A percentile compares a stretch with the other conserved stretches of the same genome.
Evolutionary conservation across 2,329 filamentous ascomycete genomes (phyloP).

Genomic region (Albifimbria verrucaria): DNA sequence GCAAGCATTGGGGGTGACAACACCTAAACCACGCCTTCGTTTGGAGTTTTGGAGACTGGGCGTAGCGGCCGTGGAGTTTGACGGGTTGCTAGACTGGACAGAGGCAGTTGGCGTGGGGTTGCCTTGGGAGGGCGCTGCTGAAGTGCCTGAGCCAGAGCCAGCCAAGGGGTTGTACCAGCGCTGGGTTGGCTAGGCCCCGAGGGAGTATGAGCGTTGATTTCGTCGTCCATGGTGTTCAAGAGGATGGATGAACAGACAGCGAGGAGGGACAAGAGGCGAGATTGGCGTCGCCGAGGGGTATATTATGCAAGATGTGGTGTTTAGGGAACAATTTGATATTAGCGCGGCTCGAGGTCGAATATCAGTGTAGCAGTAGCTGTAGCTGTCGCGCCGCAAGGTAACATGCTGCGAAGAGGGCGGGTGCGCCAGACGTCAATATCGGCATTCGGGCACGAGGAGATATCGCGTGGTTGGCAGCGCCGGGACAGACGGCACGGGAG

Average conservation of each 20-base stretch:
- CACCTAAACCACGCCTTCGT: slow-evolving; percentile 50
- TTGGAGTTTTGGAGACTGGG: slow-evolving; percentile 39
- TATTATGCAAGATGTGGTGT: slow-evolving; percentile 1
- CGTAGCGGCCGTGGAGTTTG: slow-evolving; percentile 17
- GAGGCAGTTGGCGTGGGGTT: slow-evolving; percentile 24
- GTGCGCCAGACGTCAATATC: neutral
- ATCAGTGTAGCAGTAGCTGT: slow-evolving; percentile 14
- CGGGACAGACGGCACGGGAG: neutral
- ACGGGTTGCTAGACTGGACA: slow-evolving; percentile 21
- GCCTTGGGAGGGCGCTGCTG: slow-evolving; percentile 22
- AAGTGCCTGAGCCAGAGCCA: slow-evolving; percentile 10
- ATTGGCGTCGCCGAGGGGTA: too few species aligned
- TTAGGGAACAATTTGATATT: too few species aligned
- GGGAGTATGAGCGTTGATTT: slow-evolving; percentile 24
- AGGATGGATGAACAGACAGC: slow-evolving; percentile 1
- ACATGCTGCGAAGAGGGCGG: slow-evolving; percentile 20
- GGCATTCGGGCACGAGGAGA: neutral
- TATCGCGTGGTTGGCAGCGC: neutral
- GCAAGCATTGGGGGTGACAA: slow-evolving; percentile 59
- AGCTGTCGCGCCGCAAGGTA: slow-evolving; percentile 16
- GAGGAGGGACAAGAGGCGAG: neutral
- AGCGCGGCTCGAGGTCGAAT: slow-evolving; percentile 10
- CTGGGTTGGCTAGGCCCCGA: slow-evolving; percentile 26
- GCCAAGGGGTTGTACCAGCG: slow-evolving; percentile 30
- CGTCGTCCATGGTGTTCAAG: slow-evolving; percentile 26